Percentiles rank a stretch among this genome's conserved stretches.
Evolutionary conservation across 345 rosid species (phyloP).

Genomic region (Citrus sp.): DNA sequence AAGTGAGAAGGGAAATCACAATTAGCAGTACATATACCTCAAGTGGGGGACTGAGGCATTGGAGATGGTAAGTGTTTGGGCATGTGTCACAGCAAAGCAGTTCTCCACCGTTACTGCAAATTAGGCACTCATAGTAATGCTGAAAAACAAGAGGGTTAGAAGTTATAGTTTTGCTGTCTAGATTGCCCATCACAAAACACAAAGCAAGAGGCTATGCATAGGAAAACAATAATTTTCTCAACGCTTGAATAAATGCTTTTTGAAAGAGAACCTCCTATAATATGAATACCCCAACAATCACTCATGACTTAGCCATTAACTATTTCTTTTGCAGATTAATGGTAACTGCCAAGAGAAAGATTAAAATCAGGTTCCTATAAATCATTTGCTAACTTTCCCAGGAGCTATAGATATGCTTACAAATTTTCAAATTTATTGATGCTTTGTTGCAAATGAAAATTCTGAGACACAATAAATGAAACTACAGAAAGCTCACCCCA

Average conservation of each 20-base stretch:
- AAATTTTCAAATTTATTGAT: background rate
- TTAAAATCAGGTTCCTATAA: background rate
- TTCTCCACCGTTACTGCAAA: background rate
- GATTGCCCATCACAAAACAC: background rate
- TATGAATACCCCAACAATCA: background rate
- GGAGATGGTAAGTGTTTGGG: constrained; percentile 4
- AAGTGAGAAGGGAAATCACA: background rate
- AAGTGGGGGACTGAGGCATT: background rate
- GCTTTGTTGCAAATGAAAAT: background rate
- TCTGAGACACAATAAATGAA: background rate
- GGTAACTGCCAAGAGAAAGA: background rate
- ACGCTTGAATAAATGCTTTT: background rate
- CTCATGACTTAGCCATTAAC: background rate
- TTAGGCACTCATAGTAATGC: constrained; percentile 3
- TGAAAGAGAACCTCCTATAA: background rate
- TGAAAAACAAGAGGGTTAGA: background rate
- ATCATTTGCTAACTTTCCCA: no score
- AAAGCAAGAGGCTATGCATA: background rate
- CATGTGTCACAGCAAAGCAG: constrained; percentile 3
- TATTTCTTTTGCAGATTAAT: background rate
- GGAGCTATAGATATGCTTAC: background rate
- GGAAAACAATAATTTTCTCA: background rate
- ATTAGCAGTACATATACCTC: background rate
- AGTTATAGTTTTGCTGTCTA: background rate
- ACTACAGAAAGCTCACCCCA: constrained; percentile 1